phyloP scores from a whole-genome alignment of 73 alveolate species.

The Uronychia setigera region DNA sequence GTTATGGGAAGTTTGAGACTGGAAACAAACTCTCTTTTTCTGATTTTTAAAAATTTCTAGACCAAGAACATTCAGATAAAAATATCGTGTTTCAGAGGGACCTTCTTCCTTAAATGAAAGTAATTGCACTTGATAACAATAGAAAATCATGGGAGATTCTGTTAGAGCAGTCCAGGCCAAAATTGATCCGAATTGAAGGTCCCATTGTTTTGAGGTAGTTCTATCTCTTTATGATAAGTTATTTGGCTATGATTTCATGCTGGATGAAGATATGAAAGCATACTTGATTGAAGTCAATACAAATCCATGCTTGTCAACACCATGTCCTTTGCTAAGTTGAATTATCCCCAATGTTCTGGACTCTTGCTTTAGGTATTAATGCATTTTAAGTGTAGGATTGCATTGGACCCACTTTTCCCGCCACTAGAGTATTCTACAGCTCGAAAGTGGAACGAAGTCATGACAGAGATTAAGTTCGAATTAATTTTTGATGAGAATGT shows the following conservation, averaged over 20 bases:
- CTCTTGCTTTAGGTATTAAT: conserved; percentile 64
- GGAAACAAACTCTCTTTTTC: conserved; percentile 89
- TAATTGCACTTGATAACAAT: conserved; percentile 74
- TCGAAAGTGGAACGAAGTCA: no score
- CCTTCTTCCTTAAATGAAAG: conserved; percentile 70
- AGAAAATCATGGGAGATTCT: neutral
- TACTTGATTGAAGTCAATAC: conserved; percentile 92
- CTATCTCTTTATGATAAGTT: conserved; percentile 10
- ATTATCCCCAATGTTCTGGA: conserved; percentile 61
- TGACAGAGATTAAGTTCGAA: conserved; percentile 13
- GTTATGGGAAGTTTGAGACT: conserved; percentile 92
- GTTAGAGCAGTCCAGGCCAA: conserved; percentile 68
- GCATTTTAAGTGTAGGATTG: no score
- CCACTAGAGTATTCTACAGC: no score
- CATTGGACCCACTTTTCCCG: conserved; percentile 38
- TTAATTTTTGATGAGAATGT: conserved; percentile 35
- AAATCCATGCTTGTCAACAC: conserved; percentile 89
- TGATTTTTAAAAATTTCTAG: conserved; percentile 87
- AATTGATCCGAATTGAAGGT: conserved; percentile 77
- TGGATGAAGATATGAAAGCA: conserved; percentile 83
- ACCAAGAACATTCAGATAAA: conserved; percentile 38
- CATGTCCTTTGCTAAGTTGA: conserved; percentile 83
- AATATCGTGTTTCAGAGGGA: conserved; percentile 68
- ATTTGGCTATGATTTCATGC: conserved; percentile 94
- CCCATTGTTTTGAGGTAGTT: conserved; percentile 73